These are phyloP conservation scores for Pontederia paniculata DNA, from an alignment of 176 grass and related monocot species.

Conservation along the genomic window DNA sequence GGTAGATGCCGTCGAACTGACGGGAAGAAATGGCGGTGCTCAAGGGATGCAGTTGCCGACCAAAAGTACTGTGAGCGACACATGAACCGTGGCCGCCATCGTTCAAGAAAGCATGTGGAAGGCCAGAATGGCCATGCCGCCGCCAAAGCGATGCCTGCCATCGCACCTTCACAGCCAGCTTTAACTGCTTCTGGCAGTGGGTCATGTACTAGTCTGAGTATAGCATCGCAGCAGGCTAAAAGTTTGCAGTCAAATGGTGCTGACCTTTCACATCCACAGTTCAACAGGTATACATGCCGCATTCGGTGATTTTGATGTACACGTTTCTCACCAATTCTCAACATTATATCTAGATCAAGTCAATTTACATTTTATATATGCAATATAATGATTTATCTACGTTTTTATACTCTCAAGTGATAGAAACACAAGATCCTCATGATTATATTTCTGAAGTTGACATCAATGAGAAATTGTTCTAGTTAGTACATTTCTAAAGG, in stretches of 20 bases:
- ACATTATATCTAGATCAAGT: not conserved
- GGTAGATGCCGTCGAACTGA: constrained; percentile 90
- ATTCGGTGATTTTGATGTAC: not conserved
- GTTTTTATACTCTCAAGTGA: too few relatives aligned
- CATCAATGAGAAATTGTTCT: too few relatives aligned
- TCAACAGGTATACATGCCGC: constrained; percentile 24
- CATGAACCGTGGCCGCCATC: constrained; percentile 98
- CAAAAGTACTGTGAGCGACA: constrained; percentile 99
- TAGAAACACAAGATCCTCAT: too few relatives aligned
- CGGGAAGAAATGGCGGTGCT: constrained; percentile 99
- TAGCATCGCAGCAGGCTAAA: constrained; percentile 25
- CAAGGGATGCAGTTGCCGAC: constrained; percentile 88
- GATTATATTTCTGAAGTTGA: too few relatives aligned
- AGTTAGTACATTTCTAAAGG: too few relatives aligned
- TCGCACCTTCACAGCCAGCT: constrained; percentile 35
- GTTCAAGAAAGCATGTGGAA: constrained; percentile 99
- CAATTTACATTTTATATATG: not conserved
- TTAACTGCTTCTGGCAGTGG: constrained; percentile 19
- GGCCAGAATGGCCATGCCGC: constrained; percentile 79
- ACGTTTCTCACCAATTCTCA: not conserved
- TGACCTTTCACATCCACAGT: constrained; percentile 19
- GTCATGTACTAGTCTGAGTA: constrained; percentile 19
- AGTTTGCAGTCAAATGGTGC: constrained; percentile 10
- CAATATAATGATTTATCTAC: too few relatives aligned
- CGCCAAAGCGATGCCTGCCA: constrained; percentile 50